phyloP scores from a whole-genome alignment of 1,139 yeast species.

The Debaryomycetaceae sp. region DNA sequence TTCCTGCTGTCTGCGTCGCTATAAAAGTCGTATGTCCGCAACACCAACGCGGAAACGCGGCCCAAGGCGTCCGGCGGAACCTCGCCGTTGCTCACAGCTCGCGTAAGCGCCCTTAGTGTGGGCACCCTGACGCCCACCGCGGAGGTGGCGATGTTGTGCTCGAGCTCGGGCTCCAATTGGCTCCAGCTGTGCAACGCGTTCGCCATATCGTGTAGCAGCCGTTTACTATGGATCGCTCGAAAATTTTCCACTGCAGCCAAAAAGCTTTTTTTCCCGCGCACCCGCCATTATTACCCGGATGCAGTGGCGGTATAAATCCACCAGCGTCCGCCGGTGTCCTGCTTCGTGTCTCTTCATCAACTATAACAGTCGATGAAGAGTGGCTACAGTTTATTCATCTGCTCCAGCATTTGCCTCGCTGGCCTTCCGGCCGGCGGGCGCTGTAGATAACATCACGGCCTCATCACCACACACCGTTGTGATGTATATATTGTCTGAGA shows the following conservation, averaged over 20 bases:
- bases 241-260: too few relatives aligned
- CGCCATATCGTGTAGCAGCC: too few relatives aligned
- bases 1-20: slow-evolving; percentile 46
- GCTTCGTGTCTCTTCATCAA: slow-evolving; percentile 43
- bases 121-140: slow-evolving; percentile 30
- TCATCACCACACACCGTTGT: slow-evolving; percentile 27
- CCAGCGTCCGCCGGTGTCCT: neutral
- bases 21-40: slow-evolving; percentile 48
- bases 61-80: slow-evolving; percentile 19
- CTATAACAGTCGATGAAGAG: slow-evolving; percentile 67
- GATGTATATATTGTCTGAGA: slow-evolving; percentile 30
- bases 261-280: too few relatives aligned
- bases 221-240: too few relatives aligned
- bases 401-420: slow-evolving; percentile 34
- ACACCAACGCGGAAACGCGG: slow-evolving; percentile 22
- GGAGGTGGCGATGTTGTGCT: slow-evolving; percentile 27
- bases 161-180: slow-evolving; percentile 19
- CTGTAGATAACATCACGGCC: slow-evolving; percentile 30
- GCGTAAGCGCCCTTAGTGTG: slow-evolving; percentile 18
- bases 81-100: slow-evolving; percentile 12
- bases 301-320: too few relatives aligned
- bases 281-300: too few relatives aligned
- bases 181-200: slow-evolving; percentile 19
- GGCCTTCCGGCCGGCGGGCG: slow-evolving; percentile 17
- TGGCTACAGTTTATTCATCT: slow-evolving; percentile 42